Evolutionary conservation across 106 monocot species (phyloP).

Genomic region (Dendrobium chrysotoxum): DNA sequence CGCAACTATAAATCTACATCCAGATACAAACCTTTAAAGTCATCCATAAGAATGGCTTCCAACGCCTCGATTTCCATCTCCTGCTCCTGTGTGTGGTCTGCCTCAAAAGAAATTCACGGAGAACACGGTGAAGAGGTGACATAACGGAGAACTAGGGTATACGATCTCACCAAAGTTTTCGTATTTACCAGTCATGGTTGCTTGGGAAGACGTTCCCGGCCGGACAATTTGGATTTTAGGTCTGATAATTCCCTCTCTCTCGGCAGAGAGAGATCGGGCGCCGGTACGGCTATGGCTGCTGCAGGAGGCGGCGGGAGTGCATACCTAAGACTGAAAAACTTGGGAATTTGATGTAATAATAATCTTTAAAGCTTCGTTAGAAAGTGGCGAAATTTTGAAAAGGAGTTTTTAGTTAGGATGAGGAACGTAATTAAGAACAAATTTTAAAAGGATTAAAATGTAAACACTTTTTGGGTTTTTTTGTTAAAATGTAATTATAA

Average conservation of each 20-base stretch:
- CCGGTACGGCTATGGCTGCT: neutral
- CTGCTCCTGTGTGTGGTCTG: constrained; percentile 68
- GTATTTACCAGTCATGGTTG: constrained; percentile 1
- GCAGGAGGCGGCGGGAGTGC: too few species aligned
- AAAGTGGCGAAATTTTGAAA: too few species aligned
- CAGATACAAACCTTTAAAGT: constrained; percentile 28
- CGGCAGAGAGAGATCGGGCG: neutral
- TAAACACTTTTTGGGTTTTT: too few species aligned
- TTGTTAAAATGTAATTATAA: too few species aligned
- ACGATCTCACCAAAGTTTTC: neutral
- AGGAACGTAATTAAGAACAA: too few species aligned
- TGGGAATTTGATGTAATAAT: too few species aligned
- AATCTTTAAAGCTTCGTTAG: too few species aligned
- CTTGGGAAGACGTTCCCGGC: neutral
- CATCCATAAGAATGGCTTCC: constrained; percentile 75
- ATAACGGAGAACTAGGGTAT: neutral
- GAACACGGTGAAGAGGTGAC: neutral
- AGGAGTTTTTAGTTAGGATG: too few species aligned
- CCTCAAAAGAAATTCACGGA: neutral
- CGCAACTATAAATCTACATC: neutral
- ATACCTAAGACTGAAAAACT: too few species aligned
- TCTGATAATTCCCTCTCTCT: neutral
- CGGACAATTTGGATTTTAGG: neutral
- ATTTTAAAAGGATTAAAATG: too few species aligned
- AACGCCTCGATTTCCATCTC: constrained; percentile 80